Evolutionary conservation across 2,329 filamentous ascomycete genomes (phyloP), one percentile per base, ranked within the genome.

Genomic region (Talaromyces sp.): DNA sequence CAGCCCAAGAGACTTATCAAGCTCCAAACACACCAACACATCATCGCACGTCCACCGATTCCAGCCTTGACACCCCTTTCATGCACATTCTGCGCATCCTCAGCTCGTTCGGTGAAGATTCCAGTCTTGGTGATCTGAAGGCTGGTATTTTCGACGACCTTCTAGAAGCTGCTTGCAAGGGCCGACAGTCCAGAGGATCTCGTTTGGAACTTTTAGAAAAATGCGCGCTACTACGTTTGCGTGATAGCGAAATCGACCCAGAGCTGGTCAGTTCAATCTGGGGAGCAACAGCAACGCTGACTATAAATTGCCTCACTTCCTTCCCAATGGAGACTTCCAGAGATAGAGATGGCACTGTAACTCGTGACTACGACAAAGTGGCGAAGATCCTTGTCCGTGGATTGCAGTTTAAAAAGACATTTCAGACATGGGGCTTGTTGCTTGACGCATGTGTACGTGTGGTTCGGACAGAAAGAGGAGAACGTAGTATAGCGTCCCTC

Each of bases 361-460:
- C 68, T 7, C 84, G 86, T 11, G 87, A 91, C 59, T 92, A 90
- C 64, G 86, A 89, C 9, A 85, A 89, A 56, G 77, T 89, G 26
- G 81, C 87, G 17, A 86, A 83, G 19, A 82, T 96, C 35, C 79
- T 96, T 3, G 82, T 87, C 66, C 77, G 81, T 65, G 86, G 89
- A 31, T 75, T 71, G 32, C 59, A 61, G n/a, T 71, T 73, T 64
- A n/a, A 69, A 53, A 61, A 62, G 62, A 55, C 63, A 35, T 64
- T 63, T 59, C 38, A 71, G 11, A 69, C 72, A 46, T 83, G 81
- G 80, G 69, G 71, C 55, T 62, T 78, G 0, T 76, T 93, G 0
- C 85, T 90, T 57, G 76, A 82, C 9, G 73, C 79, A 0, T 75
- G 90, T 9, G 77, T 83, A 3, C 74, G 80, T 9, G 82, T 84